phyloP scores from a whole-genome alignment of 1,139 yeast genomes.

The Saccharomycopsis crataegensis region DNA sequence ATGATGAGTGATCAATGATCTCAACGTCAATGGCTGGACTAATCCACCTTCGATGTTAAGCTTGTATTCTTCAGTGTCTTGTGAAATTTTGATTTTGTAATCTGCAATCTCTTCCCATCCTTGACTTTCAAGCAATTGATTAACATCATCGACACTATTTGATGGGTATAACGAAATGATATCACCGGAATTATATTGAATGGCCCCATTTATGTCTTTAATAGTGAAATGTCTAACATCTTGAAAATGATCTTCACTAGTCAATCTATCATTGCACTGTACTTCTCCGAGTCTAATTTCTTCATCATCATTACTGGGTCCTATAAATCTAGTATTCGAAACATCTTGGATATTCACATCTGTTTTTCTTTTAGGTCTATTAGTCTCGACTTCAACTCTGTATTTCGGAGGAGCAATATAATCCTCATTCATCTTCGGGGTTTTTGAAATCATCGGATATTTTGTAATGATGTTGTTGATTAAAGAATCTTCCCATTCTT shows the following conservation, averaged over 20 bases:
- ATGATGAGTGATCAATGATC: constrained; percentile 71
- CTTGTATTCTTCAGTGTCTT: constrained; percentile 25
- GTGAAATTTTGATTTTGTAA: constrained; percentile 32
- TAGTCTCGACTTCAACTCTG: constrained; percentile 3
- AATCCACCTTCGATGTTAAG: constrained; percentile 51
- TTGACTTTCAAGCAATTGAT: constrained; percentile 58
- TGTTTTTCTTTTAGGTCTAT: constrained; percentile 27
- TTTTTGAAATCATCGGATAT: neutral
- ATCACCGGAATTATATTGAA: constrained; percentile 67
- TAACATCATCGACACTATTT: constrained; percentile 60
- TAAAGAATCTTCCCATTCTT: constrained; percentile 63
- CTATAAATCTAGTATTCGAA: constrained; percentile 26
- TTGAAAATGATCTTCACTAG: constrained; percentile 71
- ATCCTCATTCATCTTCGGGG: neutral
- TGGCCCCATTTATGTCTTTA: constrained; percentile 22
- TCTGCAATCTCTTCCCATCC: constrained; percentile 72
- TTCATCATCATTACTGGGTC: constrained; percentile 1
- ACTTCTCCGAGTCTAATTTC: constrained; percentile 37
- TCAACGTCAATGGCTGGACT: constrained; percentile 50
- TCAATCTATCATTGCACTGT: constrained; percentile 47
- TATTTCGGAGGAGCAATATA: neutral
- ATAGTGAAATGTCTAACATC: constrained; percentile 70
- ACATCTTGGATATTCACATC: constrained; percentile 22
- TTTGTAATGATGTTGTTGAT: constrained; percentile 24
- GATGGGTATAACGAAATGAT: constrained; percentile 69